Conservation (phyloP, 495 filamentous ascomycete genomes). For the Immersiella caudata region DNA sequence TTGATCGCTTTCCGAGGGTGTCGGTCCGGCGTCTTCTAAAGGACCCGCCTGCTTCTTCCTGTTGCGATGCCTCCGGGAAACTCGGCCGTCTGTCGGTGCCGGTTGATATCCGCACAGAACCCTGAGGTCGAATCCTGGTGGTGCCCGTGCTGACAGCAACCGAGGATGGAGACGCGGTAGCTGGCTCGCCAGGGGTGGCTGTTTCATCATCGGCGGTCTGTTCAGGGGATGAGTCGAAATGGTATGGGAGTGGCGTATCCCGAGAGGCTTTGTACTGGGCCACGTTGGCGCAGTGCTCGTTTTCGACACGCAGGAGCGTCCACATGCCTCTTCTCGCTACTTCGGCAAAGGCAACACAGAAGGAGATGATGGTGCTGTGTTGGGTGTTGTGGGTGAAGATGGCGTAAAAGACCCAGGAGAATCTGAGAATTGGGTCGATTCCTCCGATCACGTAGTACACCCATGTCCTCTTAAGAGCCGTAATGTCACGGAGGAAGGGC, state of each 20-base stretch:
- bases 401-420: slow-evolving; percentile 94
- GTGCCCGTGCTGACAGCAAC: slow-evolving; percentile 6
- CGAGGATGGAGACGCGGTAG: neutral
- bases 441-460: slow-evolving; percentile 85
- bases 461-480: slow-evolving; percentile 75
- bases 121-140: neutral
- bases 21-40: slow-evolving; percentile 37
- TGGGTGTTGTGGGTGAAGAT: slow-evolving; percentile 77
- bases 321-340: slow-evolving; percentile 82
- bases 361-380: slow-evolving; percentile 77
- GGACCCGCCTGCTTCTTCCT: slow-evolving; percentile 31
- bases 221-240: slow-evolving; percentile 49
- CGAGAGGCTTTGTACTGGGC: slow-evolving; percentile 79
- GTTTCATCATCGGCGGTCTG: slow-evolving; percentile 28
- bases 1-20: slow-evolving; percentile 52
- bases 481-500: slow-evolving; percentile 74
- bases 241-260: slow-evolving; percentile 80
- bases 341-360: slow-evolving; percentile 75
- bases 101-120: slow-evolving; percentile 6
- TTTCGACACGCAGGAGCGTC: slow-evolving; percentile 92
- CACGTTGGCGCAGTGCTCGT: slow-evolving; percentile 92
- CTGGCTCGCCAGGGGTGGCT: neutral
- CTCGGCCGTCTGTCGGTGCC: neutral
- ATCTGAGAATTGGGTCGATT: slow-evolving; percentile 84
- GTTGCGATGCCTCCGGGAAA: neutral